These are phyloP conservation scores for Coprinopsis marcescibilis DNA, from an alignment of 768 basidiomycete species.

Conservation along the genomic window DNA sequence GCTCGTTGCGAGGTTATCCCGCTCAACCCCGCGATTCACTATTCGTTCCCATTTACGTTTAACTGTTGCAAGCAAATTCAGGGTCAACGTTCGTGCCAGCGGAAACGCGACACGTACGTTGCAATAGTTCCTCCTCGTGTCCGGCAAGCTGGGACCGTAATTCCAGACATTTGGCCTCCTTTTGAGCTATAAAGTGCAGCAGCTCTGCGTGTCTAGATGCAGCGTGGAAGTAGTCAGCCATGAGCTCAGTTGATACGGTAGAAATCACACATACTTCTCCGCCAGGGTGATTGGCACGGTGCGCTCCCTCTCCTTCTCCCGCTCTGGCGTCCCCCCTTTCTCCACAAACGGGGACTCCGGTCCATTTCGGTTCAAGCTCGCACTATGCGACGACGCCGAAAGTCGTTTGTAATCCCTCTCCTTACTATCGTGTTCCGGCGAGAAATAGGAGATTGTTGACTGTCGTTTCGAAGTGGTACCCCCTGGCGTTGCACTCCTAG, in stretches of 20 bases:
- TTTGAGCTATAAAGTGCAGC: conserved; percentile 80
- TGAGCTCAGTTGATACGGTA: conserved; percentile 20
- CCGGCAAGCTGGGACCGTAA: conserved; percentile 65
- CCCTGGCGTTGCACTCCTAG: too few relatives aligned
- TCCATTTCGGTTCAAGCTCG: conserved; percentile 11
- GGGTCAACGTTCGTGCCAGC: neutral
- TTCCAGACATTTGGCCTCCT: conserved; percentile 79
- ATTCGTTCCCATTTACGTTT: conserved; percentile 85
- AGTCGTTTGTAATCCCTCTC: conserved; percentile 10
- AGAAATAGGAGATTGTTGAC: conserved; percentile 51
- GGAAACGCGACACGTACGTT: conserved; percentile 35
- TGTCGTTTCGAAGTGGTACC: conserved; percentile 32
- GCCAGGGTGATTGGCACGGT: conserved; percentile 53
- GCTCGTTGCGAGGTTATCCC: conserved; percentile 16
- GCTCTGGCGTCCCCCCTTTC: conserved; percentile 7
- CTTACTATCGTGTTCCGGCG: conserved; percentile 17
- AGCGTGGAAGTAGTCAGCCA: neutral
- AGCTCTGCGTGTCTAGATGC: conserved; percentile 68
- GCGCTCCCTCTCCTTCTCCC: conserved; percentile 15
- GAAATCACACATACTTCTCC: conserved; percentile 47
- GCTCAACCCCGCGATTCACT: conserved; percentile 56
- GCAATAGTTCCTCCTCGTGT: conserved; percentile 68
- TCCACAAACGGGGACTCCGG: neutral
- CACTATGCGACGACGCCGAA: conserved; percentile 17
- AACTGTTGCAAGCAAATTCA: conserved; percentile 30